Conservation (phyloP, 2,329 filamentous ascomycete genomes). For the Colletotrichum lindemuthianum region DNA sequence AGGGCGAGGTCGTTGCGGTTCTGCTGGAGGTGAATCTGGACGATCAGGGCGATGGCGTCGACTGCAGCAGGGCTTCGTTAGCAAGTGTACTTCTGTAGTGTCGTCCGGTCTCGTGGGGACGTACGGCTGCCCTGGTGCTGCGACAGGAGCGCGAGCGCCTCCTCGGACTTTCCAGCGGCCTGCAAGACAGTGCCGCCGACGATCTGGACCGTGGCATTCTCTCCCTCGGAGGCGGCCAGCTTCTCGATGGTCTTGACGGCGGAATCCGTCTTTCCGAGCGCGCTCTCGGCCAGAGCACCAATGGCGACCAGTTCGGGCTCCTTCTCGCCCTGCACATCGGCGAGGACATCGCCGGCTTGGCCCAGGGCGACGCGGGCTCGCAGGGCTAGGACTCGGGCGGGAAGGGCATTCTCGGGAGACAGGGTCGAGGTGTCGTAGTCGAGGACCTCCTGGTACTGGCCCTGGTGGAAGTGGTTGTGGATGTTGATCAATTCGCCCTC, state of each 20-base stretch:
- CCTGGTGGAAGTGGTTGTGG: slow-evolving; percentile 77
- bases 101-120: slow-evolving; percentile 45
- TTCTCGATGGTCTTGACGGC: slow-evolving; percentile 73
- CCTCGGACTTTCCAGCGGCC: slow-evolving; percentile 82
- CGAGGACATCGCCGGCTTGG: slow-evolving; percentile 77
- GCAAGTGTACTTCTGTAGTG: slow-evolving; percentile 9
- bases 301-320: slow-evolving; percentile 82
- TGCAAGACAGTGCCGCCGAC: slow-evolving; percentile 85
- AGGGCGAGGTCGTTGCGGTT: slow-evolving; percentile 91
- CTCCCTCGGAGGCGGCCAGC: slow-evolving; percentile 72
- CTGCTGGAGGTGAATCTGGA: slow-evolving; percentile 91
- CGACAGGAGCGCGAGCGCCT: slow-evolving; percentile 81
- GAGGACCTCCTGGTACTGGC: slow-evolving; percentile 86
- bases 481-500: slow-evolving; percentile 79
- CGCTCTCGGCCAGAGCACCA: slow-evolving; percentile 76
- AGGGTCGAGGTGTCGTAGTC: slow-evolving; percentile 86
- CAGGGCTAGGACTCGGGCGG: slow-evolving; percentile 80
- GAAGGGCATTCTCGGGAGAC: slow-evolving; percentile 79
- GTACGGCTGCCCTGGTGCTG: slow-evolving; percentile 88
- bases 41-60: slow-evolving; percentile 84
- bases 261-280: slow-evolving; percentile 66
- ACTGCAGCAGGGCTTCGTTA: slow-evolving; percentile 50
- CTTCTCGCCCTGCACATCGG: slow-evolving; percentile 70
- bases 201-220: slow-evolving; percentile 85
- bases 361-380: slow-evolving; percentile 87